Evolutionary conservation across 2,329 filamentous ascomycete species (phyloP).

Genomic region (Huntiella savannae): DNA sequence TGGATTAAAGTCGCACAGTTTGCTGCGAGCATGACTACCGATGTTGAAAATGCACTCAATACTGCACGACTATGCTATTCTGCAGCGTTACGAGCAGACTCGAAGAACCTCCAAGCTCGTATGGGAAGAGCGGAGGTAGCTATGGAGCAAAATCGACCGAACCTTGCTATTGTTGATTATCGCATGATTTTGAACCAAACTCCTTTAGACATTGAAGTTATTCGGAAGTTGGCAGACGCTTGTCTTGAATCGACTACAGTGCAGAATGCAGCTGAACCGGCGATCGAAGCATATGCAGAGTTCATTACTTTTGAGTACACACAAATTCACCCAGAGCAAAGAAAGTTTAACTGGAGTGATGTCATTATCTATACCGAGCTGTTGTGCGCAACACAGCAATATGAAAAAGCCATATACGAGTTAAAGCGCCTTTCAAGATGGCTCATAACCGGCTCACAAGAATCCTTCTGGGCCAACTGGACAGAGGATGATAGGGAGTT

Average conservation of each 20-base stretch:
- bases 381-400: slow-evolving; percentile 44
- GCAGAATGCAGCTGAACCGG: slow-evolving; percentile 21
- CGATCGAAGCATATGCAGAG: slow-evolving; percentile 29
- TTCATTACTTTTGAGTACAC: slow-evolving; percentile 25
- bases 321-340: slow-evolving; percentile 17
- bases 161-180: slow-evolving; percentile 37
- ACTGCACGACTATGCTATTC: slow-evolving; percentile 41
- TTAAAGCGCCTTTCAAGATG: slow-evolving; percentile 60
- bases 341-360: slow-evolving; percentile 52
- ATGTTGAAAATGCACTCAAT: slow-evolving; percentile 28
- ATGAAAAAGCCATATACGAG: slow-evolving; percentile 45
- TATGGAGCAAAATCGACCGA: slow-evolving; percentile 34
- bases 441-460: slow-evolving; percentile 56
- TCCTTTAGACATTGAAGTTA: slow-evolving; percentile 33
- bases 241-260: slow-evolving; percentile 32
- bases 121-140: slow-evolving; percentile 39
- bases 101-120: slow-evolving; percentile 36
- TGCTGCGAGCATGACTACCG: slow-evolving; percentile 22
- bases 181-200: slow-evolving; percentile 31
- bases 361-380: slow-evolving; percentile 73
- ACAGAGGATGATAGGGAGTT: slow-evolving; percentile 72
- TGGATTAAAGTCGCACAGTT: slow-evolving; percentile 43
- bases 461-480: slow-evolving; percentile 58
- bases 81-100: slow-evolving; percentile 38
- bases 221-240: slow-evolving; percentile 37